Conservation (phyloP, 1,284 basidiomycete species). For the Anthracocystis panici-leucophaei region DNA sequence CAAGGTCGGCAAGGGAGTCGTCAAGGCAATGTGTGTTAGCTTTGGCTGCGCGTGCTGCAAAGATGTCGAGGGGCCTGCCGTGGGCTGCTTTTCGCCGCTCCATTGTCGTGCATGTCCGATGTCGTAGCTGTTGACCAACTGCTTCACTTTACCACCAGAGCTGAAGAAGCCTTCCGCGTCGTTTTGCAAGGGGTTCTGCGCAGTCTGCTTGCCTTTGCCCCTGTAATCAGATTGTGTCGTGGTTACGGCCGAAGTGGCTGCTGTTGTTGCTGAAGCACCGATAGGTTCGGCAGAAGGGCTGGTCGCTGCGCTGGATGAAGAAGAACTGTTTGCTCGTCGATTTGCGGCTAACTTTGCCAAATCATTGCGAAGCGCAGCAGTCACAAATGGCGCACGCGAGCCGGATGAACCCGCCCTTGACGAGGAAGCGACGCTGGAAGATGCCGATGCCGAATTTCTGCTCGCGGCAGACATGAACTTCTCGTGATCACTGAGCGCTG, state of each 20-base stretch:
- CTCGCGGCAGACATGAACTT: slow-evolving; percentile 39
- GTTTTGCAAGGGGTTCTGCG: slow-evolving; percentile 10
- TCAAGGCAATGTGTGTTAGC: slow-evolving; percentile 11
- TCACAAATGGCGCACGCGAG: slow-evolving; percentile 3
- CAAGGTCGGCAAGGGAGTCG: slow-evolving; percentile 28
- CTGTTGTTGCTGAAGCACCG: slow-evolving; percentile 1
- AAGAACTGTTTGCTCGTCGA: slow-evolving; percentile 27
- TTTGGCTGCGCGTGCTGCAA: slow-evolving; percentile 13
- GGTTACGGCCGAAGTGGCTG: slow-evolving; percentile 15
- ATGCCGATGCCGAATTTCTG: background rate
- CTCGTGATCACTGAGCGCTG: slow-evolving; percentile 47
- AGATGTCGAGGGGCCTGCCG: background rate
- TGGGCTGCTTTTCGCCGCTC: slow-evolving; percentile 1
- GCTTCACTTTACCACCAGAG: slow-evolving; percentile 11
- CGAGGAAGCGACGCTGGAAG: background rate
- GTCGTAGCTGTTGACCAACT: slow-evolving; percentile 8
- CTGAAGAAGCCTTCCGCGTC: slow-evolving; percentile 32
- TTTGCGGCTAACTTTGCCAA: slow-evolving; percentile 26
- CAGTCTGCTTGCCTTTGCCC: slow-evolving; percentile 19
- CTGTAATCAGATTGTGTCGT: background rate
- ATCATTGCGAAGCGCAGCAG: slow-evolving; percentile 20
- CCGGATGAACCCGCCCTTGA: slow-evolving; percentile 1
- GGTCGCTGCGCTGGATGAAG: slow-evolving; percentile 18
- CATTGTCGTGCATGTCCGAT: slow-evolving; percentile 7
- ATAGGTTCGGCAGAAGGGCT: slow-evolving; percentile 5